Conservation (phyloP, 2,329 filamentous ascomycete genomes). For the Microascus cirrosus region DNA sequence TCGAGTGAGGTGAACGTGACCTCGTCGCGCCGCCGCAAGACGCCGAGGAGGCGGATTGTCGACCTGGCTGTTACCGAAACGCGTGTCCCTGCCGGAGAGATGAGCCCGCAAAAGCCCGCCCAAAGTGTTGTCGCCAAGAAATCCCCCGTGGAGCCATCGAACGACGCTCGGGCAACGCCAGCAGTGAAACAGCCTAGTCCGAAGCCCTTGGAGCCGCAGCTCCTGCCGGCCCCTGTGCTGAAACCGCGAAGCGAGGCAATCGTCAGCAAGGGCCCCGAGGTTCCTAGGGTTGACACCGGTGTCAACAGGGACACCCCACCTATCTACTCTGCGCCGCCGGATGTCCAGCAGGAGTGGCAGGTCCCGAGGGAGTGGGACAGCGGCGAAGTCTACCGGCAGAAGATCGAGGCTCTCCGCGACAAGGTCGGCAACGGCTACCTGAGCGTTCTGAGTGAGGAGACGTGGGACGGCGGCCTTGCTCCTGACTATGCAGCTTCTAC, state of each 20-base stretch:
- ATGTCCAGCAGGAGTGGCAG: constrained; percentile 12
- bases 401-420: constrained; percentile 74
- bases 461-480: constrained; percentile 37
- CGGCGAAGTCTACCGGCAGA: constrained; percentile 74
- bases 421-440: constrained; percentile 84
- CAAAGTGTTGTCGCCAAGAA: constrained; percentile 10
- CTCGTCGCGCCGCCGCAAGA: constrained; percentile 48
- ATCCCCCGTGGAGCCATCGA: constrained; percentile 5
- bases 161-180: background rate
- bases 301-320: constrained; percentile 20
- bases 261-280: background rate
- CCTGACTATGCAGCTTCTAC: constrained; percentile 17
- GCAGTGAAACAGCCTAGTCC: constrained; percentile 31
- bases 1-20: constrained; percentile 47
- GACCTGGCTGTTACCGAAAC: constrained; percentile 48
- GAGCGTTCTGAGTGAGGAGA: constrained; percentile 72
- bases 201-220: constrained; percentile 21
- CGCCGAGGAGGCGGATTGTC: constrained; percentile 52
- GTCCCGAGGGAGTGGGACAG: constrained; percentile 51
- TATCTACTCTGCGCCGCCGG: constrained; percentile 10
- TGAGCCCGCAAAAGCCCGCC: background rate
- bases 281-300: constrained; percentile 19
- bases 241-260: background rate
- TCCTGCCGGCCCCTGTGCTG: constrained; percentile 11
- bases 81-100: background rate